Evolutionary conservation across 2,329 filamentous ascomycete genomes (phyloP).

Genomic region (Fusarium sp.): DNA sequence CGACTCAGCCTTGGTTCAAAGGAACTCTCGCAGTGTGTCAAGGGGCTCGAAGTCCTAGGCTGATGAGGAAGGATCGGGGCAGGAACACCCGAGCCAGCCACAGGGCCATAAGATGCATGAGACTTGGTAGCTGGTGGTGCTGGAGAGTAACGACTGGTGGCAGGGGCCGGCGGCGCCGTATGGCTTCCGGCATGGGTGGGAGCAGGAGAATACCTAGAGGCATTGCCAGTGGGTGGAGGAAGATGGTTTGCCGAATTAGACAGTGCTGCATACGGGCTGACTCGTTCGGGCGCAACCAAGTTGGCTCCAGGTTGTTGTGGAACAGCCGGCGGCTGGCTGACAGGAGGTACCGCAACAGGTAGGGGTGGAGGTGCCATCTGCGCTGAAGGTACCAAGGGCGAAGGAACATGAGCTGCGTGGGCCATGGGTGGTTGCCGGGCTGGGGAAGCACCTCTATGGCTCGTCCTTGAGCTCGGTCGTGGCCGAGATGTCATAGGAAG

Average conservation of each 20-base stretch:
- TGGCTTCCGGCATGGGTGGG: conserved; percentile 56
- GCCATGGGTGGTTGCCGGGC: conserved; percentile 53
- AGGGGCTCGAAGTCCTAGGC: conserved; percentile 76
- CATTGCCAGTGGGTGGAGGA: conserved; percentile 54
- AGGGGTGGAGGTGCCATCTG: conserved; percentile 42
- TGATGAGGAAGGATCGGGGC: conserved; percentile 70
- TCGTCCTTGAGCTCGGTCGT: conserved; percentile 73
- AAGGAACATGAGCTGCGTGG: conserved; percentile 44
- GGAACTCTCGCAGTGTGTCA: conserved; percentile 75
- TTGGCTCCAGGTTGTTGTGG: conserved; percentile 49
- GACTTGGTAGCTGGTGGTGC: conserved; percentile 60
- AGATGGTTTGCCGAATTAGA: conserved; percentile 54
- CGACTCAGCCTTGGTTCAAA: conserved; percentile 70
- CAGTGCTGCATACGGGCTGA: conserved; percentile 69
- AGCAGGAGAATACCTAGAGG: conserved; percentile 75
- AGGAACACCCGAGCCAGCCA: conserved; percentile 55
- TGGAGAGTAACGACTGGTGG: conserved; percentile 69
- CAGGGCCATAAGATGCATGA: conserved; percentile 59
- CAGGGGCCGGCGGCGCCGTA: conserved; percentile 56
- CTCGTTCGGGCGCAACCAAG: conserved; percentile 69
- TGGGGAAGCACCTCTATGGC: conserved; percentile 61
- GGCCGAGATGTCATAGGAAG: conserved; percentile 75
- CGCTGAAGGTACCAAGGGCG: conserved; percentile 46
- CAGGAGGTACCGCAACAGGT: conserved; percentile 22
- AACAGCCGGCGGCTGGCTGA: conserved; percentile 24